Evolutionary conservation across 2,329 filamentous ascomycete genomes (phyloP).

Genomic region (Tolypocladium endophyticum): DNA sequence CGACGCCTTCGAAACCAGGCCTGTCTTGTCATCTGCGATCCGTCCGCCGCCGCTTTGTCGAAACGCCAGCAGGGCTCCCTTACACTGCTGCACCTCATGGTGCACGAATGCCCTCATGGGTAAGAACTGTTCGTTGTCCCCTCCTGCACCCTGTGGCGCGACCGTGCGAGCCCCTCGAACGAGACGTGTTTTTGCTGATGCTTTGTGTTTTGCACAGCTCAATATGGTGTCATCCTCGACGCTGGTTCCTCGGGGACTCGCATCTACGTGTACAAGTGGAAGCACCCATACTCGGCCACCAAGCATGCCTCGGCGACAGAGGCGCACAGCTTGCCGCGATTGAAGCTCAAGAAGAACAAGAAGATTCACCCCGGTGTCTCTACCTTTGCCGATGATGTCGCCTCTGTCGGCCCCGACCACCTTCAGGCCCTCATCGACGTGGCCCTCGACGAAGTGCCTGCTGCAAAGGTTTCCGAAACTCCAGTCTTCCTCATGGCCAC

Average conservation of each 20-base stretch:
- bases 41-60: not conserved
- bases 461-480: constrained; percentile 67
- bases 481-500: constrained; percentile 94
- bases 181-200: not conserved
- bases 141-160: not conserved
- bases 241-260: constrained; percentile 95
- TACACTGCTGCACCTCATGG: not conserved
- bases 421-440: constrained; percentile 71
- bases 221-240: constrained; percentile 92
- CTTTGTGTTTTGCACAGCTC: constrained; percentile 27
- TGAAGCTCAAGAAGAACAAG: constrained; percentile 80
- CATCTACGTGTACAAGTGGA: constrained; percentile 90
- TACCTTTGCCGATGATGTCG: constrained; percentile 69
- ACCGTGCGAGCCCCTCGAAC: not conserved
- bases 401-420: constrained; percentile 71
- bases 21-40: not conserved
- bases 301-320: constrained; percentile 33
- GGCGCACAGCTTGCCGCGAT: constrained; percentile 60
- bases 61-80: not conserved
- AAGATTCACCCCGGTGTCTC: constrained; percentile 93
- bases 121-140: constrained; percentile 15
- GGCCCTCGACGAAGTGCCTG: constrained; percentile 68
- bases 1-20: not conserved
- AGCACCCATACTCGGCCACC: constrained; percentile 57
- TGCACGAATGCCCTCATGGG: constrained; percentile 11